A percentile compares a stretch with the other conserved stretches of the same genome.
Evolutionary conservation across 1,284 basidiomycete genomes (phyloP).

Genomic region (Quambalaria eucalypti): DNA sequence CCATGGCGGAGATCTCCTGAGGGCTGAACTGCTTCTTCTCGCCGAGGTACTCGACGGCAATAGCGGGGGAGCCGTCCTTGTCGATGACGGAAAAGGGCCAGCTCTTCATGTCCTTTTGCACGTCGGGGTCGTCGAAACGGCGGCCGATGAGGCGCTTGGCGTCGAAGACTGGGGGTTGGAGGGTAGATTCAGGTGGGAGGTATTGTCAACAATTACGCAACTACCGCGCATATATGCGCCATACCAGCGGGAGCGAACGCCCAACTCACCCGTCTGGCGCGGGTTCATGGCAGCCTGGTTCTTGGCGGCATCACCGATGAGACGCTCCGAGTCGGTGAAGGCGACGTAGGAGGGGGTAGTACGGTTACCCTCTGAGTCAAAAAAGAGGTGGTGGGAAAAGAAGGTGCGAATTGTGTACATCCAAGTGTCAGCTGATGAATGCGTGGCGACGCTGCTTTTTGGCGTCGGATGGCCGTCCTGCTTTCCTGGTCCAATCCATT

Average conservation of each 20-base stretch:
- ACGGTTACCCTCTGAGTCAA: constrained; percentile 82
- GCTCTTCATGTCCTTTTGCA: constrained; percentile 62
- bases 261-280: constrained; percentile 58
- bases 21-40: constrained; percentile 58
- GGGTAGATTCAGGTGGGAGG: neutral
- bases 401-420: neutral
- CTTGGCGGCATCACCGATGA: constrained; percentile 75
- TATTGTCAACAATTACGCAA: neutral
- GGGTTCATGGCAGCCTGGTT: constrained; percentile 78
- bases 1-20: constrained; percentile 88
- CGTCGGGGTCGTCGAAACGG: constrained; percentile 67
- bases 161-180: constrained; percentile 26
- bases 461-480: neutral
- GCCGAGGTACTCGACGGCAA: constrained; percentile 55
- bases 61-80: constrained; percentile 55
- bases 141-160: constrained; percentile 82
- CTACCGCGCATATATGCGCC: neutral
- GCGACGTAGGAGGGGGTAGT: constrained; percentile 98
- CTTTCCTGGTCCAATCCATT: neutral
- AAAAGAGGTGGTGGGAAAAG: constrained; percentile 10
- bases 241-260: neutral
- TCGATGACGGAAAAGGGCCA: constrained; percentile 61
- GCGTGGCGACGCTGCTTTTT: too few relatives aligned
- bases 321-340: constrained; percentile 91
- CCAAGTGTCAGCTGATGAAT: neutral